Evolutionary conservation across 2,329 filamentous ascomycete species (phyloP).

Genomic region (Trichoderma brevicompactum): DNA sequence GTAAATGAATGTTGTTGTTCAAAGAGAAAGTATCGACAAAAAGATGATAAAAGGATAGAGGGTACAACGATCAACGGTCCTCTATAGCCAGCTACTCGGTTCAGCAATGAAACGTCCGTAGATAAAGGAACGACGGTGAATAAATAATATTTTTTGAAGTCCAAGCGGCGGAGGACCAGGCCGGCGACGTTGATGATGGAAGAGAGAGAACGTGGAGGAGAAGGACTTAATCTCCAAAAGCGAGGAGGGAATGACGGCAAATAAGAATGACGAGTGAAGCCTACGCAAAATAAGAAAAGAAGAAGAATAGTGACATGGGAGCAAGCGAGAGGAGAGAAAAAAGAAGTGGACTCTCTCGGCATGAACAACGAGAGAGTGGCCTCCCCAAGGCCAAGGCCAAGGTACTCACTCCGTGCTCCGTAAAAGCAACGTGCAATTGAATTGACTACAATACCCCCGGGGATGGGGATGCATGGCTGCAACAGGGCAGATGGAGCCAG

Average conservation of each 20-base stretch:
- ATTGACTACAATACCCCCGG: not conserved
- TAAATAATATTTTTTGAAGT: conserved; percentile 16
- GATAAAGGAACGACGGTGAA: conserved; percentile 32
- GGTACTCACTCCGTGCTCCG: not conserved
- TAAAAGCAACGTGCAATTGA: not conserved
- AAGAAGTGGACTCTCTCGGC: not conserved
- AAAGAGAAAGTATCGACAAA: conserved; percentile 32
- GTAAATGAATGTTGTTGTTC: conserved; percentile 10
- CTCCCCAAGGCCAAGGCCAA: not conserved
- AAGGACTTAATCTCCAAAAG: conserved; percentile 5
- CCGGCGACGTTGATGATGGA: conserved; percentile 26
- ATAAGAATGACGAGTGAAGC: conserved; percentile 23
- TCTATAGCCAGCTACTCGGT: conserved; percentile 37
- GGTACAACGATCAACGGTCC: conserved; percentile 41
- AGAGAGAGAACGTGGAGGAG: not conserved
- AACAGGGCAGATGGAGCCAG: not conserved
- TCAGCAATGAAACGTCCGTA: conserved; percentile 33
- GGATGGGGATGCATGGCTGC: too few relatives aligned
- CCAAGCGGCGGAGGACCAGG: conserved; percentile 28
- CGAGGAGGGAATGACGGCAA: conserved; percentile 30
- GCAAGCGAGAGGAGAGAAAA: conserved; percentile 22
- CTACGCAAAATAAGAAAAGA: conserved; percentile 30
- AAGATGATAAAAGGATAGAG: conserved; percentile 30
- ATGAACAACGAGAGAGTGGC: not conserved
- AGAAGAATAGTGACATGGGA: conserved; percentile 31